Conservation (phyloP, 225 moss, liverwort and hornwort genomes). For the Rhytidiadelphus loreus region DNA sequence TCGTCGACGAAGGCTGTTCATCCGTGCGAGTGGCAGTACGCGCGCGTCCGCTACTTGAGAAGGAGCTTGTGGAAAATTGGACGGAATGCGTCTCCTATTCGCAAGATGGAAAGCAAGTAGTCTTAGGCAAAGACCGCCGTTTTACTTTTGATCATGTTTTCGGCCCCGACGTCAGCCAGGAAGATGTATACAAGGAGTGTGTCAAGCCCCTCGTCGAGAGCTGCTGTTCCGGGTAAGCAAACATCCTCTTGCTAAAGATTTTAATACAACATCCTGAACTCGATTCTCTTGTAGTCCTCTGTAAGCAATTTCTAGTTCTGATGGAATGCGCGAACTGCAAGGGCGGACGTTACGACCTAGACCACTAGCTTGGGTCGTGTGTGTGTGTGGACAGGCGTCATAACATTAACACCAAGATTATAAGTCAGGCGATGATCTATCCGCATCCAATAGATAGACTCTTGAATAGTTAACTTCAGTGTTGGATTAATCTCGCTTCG, state of each 20-base stretch:
- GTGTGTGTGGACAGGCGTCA: neutral
- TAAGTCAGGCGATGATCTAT: neutral
- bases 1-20: conserved; percentile 51
- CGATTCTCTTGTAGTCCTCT: neutral
- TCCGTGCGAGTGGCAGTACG: conserved; percentile 84
- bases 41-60: conserved; percentile 76
- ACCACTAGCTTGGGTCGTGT: neutral
- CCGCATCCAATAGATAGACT: neutral
- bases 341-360: neutral
- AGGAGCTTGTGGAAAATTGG: conserved; percentile 80
- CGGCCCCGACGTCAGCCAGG: conserved; percentile 58
- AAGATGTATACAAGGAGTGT: conserved; percentile 75
- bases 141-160: conserved; percentile 94
- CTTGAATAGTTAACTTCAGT: neutral
- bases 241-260: neutral
- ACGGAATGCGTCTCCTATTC: conserved; percentile 73
- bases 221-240: conserved; percentile 76
- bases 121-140: conserved; percentile 72
- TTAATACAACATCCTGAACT: neutral
- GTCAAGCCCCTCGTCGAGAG: conserved; percentile 95
- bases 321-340: neutral
- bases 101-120: conserved; percentile 60
- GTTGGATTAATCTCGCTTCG: neutral
- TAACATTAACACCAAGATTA: neutral
- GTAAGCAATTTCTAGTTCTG: neutral